A percentile compares a stretch with the other conserved stretches of the same genome.
Conservation (phyloP, 1,284 basidiomycete species). For the Ustilago tritici region DNA sequence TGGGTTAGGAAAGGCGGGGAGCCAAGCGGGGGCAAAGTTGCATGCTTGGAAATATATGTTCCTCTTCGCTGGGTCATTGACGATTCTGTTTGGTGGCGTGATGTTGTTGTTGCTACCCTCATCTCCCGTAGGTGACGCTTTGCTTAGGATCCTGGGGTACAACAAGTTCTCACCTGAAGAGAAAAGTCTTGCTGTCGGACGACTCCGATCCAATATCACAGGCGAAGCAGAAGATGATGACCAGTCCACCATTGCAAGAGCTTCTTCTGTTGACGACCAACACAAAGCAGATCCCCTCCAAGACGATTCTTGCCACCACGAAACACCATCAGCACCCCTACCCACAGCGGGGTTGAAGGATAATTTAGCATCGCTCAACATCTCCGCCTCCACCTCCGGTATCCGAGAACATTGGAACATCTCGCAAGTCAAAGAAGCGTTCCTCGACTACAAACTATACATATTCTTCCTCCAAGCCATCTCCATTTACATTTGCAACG, state of each 20-base stretch:
- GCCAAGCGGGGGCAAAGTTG: constrained; percentile 58
- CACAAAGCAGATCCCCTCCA: constrained; percentile 21
- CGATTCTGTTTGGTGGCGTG: constrained; percentile 71
- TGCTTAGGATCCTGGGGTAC: constrained; percentile 52
- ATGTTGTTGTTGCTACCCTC: constrained; percentile 71
- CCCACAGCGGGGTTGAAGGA: constrained; percentile 40
- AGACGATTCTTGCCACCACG: constrained; percentile 3
- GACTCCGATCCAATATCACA: constrained; percentile 69
- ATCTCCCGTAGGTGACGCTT: constrained; percentile 68
- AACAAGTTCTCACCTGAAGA: constrained; percentile 52
- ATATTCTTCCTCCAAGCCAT: constrained; percentile 71
- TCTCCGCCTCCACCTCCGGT: constrained; percentile 40
- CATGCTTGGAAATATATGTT: constrained; percentile 73
- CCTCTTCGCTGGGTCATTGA: constrained; percentile 72
- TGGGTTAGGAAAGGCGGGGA: constrained; percentile 71
- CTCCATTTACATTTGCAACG: constrained; percentile 70
- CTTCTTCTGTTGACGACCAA: constrained; percentile 14
- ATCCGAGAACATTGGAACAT: constrained; percentile 63
- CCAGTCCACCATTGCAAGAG: constrained; percentile 24
- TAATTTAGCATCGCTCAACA: constrained; percentile 38
- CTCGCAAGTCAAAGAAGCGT: constrained; percentile 71
- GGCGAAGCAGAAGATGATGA: constrained; percentile 68
- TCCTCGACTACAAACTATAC: constrained; percentile 72
- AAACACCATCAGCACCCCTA: constrained; percentile 10
- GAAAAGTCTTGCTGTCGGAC: constrained; percentile 64